phyloP scores from a whole-genome alignment of 2,329 filamentous ascomycete genomes.

The Phyllosticta ampelicida region DNA sequence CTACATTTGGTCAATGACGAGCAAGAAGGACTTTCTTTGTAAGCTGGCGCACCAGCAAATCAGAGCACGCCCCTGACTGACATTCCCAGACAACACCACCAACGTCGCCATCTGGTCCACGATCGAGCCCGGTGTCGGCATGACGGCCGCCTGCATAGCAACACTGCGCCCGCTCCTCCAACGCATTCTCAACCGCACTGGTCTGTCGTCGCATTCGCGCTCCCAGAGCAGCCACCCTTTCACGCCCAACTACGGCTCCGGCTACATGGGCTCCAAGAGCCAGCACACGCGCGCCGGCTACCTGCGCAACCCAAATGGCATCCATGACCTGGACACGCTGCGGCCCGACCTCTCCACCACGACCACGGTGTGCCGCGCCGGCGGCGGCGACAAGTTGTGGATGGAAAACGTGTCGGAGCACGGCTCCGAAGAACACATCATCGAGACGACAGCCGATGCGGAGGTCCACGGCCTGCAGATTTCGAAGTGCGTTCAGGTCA shows the following conservation, averaged over 20 bases:
- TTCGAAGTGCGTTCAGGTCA: conserved; percentile 4
- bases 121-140: conserved; percentile 27
- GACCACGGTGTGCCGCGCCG: conserved; percentile 4
- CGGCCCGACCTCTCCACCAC: conserved; percentile 9
- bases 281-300: conserved; percentile 10
- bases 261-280: conserved; percentile 1
- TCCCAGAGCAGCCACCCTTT: background rate
- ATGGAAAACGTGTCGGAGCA: conserved; percentile 2
- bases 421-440: conserved; percentile 5
- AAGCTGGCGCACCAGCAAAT: conserved; percentile 11
- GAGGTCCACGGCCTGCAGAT: background rate
- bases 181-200: conserved; percentile 16
- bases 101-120: conserved; percentile 17
- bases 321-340: conserved; percentile 9
- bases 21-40: conserved; percentile 33
- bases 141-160: conserved; percentile 38
- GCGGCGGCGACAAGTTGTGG: background rate
- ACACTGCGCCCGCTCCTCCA: conserved; percentile 40
- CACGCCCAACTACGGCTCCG: conserved; percentile 1
- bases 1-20: conserved; percentile 28
- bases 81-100: conserved; percentile 2
- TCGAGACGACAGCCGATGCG: background rate
- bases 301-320: conserved; percentile 7
- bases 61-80: background rate
- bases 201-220: conserved; percentile 12